phyloP scores from a whole-genome alignment of 768 basidiomycete species.

The Psilocybe cyanescens region DNA sequence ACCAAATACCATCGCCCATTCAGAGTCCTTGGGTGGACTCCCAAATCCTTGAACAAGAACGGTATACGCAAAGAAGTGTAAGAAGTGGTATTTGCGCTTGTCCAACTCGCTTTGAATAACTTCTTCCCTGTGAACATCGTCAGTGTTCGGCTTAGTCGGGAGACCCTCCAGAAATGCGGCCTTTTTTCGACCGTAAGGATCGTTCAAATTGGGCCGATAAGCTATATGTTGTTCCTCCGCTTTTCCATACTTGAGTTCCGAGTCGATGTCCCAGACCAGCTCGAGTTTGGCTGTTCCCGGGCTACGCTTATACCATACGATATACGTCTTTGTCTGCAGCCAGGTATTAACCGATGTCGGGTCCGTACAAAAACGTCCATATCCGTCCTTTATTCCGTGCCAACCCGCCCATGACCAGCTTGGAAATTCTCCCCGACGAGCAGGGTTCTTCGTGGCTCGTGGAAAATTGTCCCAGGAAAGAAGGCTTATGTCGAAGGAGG shows the following conservation, averaged over 20 bases:
- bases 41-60: not conserved
- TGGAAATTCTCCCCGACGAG: not conserved
- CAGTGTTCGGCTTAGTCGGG: not conserved
- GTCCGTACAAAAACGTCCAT: not conserved
- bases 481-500: constrained; percentile 1
- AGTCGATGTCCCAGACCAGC: constrained; percentile 1
- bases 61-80: constrained; percentile 1
- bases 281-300: not conserved
- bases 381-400: not conserved
- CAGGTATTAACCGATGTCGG: not conserved
- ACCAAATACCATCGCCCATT: not conserved
- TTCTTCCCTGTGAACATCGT: not conserved
- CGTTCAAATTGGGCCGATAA: not conserved
- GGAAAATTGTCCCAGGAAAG: not conserved
- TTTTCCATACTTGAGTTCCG: not conserved
- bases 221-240: not conserved
- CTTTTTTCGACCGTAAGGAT: not conserved
- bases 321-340: not conserved
- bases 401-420: constrained; percentile 13
- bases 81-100: not conserved
- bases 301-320: constrained; percentile 4
- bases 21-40: not conserved
- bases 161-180: not conserved
- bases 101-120: not conserved
- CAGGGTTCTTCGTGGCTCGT: not conserved